Conservation (phyloP, 2,329 filamentous ascomycete species). For the Knufia fluminis region DNA sequence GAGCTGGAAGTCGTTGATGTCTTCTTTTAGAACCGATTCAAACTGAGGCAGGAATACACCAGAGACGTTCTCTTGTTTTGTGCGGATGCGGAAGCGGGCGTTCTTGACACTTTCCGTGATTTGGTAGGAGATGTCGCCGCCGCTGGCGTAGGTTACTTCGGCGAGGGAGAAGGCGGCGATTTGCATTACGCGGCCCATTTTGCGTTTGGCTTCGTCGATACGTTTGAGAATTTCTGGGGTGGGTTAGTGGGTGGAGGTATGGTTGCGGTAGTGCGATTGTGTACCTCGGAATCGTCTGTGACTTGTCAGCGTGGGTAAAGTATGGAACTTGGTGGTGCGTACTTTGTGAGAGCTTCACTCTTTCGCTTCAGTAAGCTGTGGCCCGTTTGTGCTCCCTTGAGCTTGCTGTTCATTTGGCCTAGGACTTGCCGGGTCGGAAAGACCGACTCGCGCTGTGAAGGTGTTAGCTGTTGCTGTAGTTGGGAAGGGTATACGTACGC, state of each 20-base stretch:
- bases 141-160: conserved; percentile 94
- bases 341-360: conserved; percentile 97
- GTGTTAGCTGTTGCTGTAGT: conserved; percentile 23
- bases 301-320: conserved; percentile 10
- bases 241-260: conserved; percentile 12
- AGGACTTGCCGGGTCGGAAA: conserved; percentile 97
- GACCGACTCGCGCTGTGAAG: conserved; percentile 74
- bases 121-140: conserved; percentile 91
- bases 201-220: conserved; percentile 97
- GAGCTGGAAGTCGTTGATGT: conserved; percentile 88
- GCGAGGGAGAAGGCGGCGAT: conserved; percentile 96
- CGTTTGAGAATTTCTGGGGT: conserved; percentile 78
- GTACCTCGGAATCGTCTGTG: conserved; percentile 77
- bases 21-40: conserved; percentile 70
- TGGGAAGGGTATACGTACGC: conserved; percentile 10
- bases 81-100: conserved; percentile 83
- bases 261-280: conserved; percentile 13
- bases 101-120: conserved; percentile 92
- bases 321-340: conserved; percentile 28
- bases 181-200: conserved; percentile 99
- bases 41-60: conserved; percentile 91
- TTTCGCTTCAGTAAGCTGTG: conserved; percentile 95
- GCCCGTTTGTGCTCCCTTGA: conserved; percentile 85
- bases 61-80: conserved; percentile 97
- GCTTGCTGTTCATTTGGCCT: conserved; percentile 93